Conservation (phyloP, 169 alveolate species). For the Condylostoma magnum region DNA sequence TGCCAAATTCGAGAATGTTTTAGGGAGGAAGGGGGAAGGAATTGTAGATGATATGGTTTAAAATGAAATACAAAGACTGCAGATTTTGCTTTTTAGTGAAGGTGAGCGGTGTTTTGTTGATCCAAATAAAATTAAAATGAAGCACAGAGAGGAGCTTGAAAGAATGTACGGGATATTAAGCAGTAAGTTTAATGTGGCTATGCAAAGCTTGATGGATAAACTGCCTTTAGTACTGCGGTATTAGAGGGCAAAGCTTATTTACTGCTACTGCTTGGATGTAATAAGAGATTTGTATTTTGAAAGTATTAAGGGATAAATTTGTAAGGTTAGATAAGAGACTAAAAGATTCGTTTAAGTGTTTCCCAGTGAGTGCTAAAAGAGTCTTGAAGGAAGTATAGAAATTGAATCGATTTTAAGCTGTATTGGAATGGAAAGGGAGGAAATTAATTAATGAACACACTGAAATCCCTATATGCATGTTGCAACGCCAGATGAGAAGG, state of each 20-base stretch:
- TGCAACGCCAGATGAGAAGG: no score
- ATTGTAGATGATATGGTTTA: constrained; percentile 32
- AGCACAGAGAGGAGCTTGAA: constrained; percentile 44
- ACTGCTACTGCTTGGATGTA: constrained; percentile 55
- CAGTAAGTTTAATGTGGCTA: constrained; percentile 35
- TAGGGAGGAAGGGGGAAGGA: constrained; percentile 37
- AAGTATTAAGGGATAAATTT: constrained; percentile 46
- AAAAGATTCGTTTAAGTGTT: no score
- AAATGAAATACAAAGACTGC: constrained; percentile 33
- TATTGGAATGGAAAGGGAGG: no score
- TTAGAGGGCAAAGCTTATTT: constrained; percentile 36
- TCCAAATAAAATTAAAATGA: constrained; percentile 42
- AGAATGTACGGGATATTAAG: constrained; percentile 33
- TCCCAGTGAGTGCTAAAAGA: no score
- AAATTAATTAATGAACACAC: no score
- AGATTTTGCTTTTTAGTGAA: constrained; percentile 33
- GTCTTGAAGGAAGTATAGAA: no score
- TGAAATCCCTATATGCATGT: no score
- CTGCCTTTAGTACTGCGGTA: constrained; percentile 29
- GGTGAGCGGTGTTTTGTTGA: constrained; percentile 36
- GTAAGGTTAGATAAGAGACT: no score
- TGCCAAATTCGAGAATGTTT: neutral
- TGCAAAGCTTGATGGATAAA: constrained; percentile 36
- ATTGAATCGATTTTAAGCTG: no score
- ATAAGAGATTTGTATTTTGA: constrained; percentile 49